Percentiles rank a stretch among this genome's conserved stretches.
Conservation (phyloP, 2,329 filamentous ascomycete species). For the Alternaria sp. region DNA sequence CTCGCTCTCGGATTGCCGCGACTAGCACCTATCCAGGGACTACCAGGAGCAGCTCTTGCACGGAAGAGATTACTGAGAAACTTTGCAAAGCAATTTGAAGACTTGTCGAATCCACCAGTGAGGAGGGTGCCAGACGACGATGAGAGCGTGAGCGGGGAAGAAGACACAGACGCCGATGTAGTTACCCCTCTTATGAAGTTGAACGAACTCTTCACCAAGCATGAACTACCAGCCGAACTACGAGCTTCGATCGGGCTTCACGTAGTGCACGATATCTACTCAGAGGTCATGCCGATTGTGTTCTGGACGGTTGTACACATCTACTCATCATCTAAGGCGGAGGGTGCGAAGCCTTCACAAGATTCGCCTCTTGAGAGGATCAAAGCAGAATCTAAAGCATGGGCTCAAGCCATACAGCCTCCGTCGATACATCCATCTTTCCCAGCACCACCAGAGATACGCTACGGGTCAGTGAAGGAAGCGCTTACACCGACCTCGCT, state of each 20-base stretch:
- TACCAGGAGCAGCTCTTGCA: conserved; percentile 44
- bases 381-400: conserved; percentile 36
- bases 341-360: conserved; percentile 5
- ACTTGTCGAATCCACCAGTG: conserved; percentile 36
- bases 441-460: conserved; percentile 43
- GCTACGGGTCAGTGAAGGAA: conserved; percentile 23
- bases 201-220: conserved; percentile 39
- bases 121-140: conserved; percentile 39
- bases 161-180: conserved; percentile 44
- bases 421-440: conserved; percentile 46
- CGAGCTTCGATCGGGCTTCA: conserved; percentile 42
- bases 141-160: conserved; percentile 42
- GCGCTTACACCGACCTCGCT: conserved; percentile 20
- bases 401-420: conserved; percentile 42
- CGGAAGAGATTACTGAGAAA: conserved; percentile 39
- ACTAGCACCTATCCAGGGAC: conserved; percentile 60
- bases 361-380: conserved; percentile 32
- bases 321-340: conserved; percentile 22
- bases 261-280: conserved; percentile 35
- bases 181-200: conserved; percentile 40
- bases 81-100: conserved; percentile 33
- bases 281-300: conserved; percentile 39
- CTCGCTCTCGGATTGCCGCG: conserved; percentile 63
- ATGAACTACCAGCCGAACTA: conserved; percentile 33
- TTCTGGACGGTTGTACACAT: conserved; percentile 46